phyloP scores from a whole-genome alignment of 768 basidiomycete genomes.

The Strobilomyces confusus region DNA sequence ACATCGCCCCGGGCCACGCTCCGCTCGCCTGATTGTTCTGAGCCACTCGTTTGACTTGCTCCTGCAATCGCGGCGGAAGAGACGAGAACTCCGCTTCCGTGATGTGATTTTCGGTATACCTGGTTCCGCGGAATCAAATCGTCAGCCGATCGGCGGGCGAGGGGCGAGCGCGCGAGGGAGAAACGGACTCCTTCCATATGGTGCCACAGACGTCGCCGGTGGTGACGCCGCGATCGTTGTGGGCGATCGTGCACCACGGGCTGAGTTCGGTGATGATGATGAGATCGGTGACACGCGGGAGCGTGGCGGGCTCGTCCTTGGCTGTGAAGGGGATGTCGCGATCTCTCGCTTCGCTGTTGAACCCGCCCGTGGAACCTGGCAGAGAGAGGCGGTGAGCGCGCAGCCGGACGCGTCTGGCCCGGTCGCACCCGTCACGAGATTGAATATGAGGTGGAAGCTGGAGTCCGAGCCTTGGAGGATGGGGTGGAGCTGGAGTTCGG shows the following conservation, averaged over 20 bases:
- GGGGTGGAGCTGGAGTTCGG: slow-evolving; percentile 69
- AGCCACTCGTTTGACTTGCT: slow-evolving; percentile 65
- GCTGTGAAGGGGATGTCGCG: slow-evolving; percentile 50
- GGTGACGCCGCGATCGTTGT: slow-evolving; percentile 71
- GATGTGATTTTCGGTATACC: slow-evolving; percentile 66
- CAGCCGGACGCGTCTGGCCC: not conserved
- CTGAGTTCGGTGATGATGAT: slow-evolving; percentile 56
- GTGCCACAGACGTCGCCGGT: slow-evolving; percentile 67
- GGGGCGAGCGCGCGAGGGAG: not conserved
- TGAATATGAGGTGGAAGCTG: slow-evolving; percentile 66
- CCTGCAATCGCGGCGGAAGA: slow-evolving; percentile 62
- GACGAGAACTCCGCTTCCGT: slow-evolving; percentile 62
- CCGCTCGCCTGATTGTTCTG: slow-evolving; percentile 31
- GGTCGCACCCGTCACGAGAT: slow-evolving; percentile 57
- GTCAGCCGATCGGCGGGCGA: slow-evolving; percentile 5
- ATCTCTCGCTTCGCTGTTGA: slow-evolving; percentile 56
- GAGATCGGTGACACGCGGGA: slow-evolving; percentile 60
- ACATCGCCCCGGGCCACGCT: slow-evolving; percentile 37
- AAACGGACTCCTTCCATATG: slow-evolving; percentile 73
- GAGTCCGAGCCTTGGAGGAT: slow-evolving; percentile 51
- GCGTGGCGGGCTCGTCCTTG: slow-evolving; percentile 64
- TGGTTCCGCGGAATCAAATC: slow-evolving; percentile 26
- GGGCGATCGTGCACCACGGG: slow-evolving; percentile 78
- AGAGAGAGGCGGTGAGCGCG: not conserved
- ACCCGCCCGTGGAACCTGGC: slow-evolving; percentile 57